phyloP scores from a whole-genome alignment of 2,329 filamentous ascomycete genomes.

The Exophiala oligosperma region DNA sequence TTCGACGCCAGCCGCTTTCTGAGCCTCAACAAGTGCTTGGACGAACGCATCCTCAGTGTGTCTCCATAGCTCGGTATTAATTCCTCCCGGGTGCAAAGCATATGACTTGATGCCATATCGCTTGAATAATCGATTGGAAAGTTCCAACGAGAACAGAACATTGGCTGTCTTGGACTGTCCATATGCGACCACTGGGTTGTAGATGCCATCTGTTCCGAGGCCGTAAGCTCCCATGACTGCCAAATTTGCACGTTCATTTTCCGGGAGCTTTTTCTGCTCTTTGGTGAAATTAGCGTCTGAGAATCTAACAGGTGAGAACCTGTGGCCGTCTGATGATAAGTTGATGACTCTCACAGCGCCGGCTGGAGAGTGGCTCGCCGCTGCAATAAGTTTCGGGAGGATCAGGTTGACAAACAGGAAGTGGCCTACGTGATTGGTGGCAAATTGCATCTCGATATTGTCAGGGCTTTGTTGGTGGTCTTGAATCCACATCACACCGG shows the following conservation, averaged over 20 bases:
- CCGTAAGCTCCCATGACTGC: constrained; percentile 1
- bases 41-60: constrained; percentile 11
- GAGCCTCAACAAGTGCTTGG: not conserved
- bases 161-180: constrained; percentile 50
- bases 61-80: constrained; percentile 8
- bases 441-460: constrained; percentile 41
- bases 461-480: constrained; percentile 31
- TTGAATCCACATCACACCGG: constrained; percentile 40
- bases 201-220: constrained; percentile 23
- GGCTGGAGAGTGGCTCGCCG: constrained; percentile 20
- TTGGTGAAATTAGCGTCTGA: constrained; percentile 37
- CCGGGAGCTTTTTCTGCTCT: constrained; percentile 22
- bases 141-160: constrained; percentile 43
- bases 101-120: constrained; percentile 38
- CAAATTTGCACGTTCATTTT: constrained; percentile 18
- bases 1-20: not conserved
- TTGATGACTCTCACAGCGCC: constrained; percentile 32
- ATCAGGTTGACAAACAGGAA: constrained; percentile 44
- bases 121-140: constrained; percentile 31
- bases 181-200: constrained; percentile 42
- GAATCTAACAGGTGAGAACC: constrained; percentile 34
- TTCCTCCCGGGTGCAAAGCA: constrained; percentile 41
- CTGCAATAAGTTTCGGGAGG: constrained; percentile 36
- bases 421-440: constrained; percentile 40
- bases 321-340: constrained; percentile 30